A percentile compares a stretch with the other conserved stretches of the same genome.
Conservation (phyloP, 768 basidiomycete genomes). For the Paxillus ammoniavirescens region DNA sequence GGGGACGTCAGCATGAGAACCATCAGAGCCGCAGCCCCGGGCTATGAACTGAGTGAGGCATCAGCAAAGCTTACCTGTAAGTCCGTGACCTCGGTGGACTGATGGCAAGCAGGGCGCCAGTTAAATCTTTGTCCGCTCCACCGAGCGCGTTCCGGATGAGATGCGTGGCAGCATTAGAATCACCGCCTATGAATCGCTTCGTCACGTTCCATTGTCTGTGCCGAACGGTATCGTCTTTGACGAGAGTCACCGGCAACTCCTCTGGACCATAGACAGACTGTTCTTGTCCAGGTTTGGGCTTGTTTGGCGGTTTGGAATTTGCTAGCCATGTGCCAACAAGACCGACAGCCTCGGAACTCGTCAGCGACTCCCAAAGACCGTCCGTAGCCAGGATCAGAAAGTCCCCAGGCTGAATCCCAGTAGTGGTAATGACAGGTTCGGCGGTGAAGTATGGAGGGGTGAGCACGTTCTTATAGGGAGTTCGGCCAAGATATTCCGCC, state of each 20-base stretch:
- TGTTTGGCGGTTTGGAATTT: constrained; percentile 23
- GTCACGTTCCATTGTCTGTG: constrained; percentile 36
- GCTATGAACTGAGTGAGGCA: not conserved
- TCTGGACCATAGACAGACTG: constrained; percentile 4
- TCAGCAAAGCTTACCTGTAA: constrained; percentile 33
- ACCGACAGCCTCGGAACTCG: constrained; percentile 53
- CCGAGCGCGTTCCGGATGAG: constrained; percentile 54
- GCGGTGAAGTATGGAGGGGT: constrained; percentile 55
- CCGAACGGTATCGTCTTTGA: constrained; percentile 32
- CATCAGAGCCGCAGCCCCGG: not conserved
- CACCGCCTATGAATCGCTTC: constrained; percentile 40
- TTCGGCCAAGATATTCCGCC: constrained; percentile 35
- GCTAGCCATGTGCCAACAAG: constrained; percentile 45
- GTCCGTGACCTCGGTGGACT: constrained; percentile 36
- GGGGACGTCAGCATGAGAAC: not conserved
- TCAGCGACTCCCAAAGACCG: constrained; percentile 54
- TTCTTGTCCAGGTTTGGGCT: not conserved
- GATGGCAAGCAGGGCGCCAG: constrained; percentile 38
- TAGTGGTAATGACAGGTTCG: constrained; percentile 48
- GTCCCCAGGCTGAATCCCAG: constrained; percentile 42
- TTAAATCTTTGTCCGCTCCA: constrained; percentile 45
- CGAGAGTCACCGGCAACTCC: constrained; percentile 33
- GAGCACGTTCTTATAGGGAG: constrained; percentile 28
- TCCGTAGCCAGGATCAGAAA: constrained; percentile 54
- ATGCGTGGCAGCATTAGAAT: constrained; percentile 49